phyloP scores from a whole-genome alignment of 805 yeast species.

The Saccharomyces eubayanus region DNA sequence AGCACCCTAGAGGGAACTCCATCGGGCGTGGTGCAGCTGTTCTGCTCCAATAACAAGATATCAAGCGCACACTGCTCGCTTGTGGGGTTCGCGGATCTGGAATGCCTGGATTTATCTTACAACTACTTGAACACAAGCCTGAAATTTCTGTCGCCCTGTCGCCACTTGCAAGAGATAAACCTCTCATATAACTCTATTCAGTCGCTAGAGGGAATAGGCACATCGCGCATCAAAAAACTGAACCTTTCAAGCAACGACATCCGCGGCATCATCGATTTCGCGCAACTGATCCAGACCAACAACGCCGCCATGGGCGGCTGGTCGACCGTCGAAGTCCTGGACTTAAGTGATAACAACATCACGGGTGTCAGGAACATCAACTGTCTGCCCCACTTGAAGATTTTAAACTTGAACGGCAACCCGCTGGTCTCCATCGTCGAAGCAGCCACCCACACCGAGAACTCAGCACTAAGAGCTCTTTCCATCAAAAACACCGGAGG shows the following conservation, averaged over 20 bases:
- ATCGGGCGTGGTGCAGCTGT: slow-evolving; percentile 6
- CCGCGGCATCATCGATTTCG: slow-evolving; percentile 21
- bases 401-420: slow-evolving; percentile 19
- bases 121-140: slow-evolving; percentile 8
- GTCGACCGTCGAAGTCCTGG: slow-evolving; percentile 17
- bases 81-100: slow-evolving; percentile 14
- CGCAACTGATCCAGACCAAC: slow-evolving; percentile 10
- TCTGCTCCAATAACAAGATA: slow-evolving; percentile 14
- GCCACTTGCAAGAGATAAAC: slow-evolving; percentile 15
- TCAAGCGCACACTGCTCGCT: slow-evolving; percentile 12
- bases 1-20: slow-evolving; percentile 17
- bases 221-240: slow-evolving; percentile 12
- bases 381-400: slow-evolving; percentile 10
- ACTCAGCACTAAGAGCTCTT: background rate
- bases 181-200: slow-evolving; percentile 18
- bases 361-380: slow-evolving; percentile 17
- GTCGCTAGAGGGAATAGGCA: slow-evolving; percentile 15
- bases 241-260: slow-evolving; percentile 18
- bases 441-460: background rate
- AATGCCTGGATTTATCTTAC: slow-evolving; percentile 11
- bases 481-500: background rate
- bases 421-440: slow-evolving; percentile 14
- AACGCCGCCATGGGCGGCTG: slow-evolving; percentile 11
- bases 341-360: slow-evolving; percentile 19
- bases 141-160: slow-evolving; percentile 9